Base-by-base conservation (phyloP, 2,329 filamentous ascomycete genomes). In the Colletotrichum musae region DNA sequence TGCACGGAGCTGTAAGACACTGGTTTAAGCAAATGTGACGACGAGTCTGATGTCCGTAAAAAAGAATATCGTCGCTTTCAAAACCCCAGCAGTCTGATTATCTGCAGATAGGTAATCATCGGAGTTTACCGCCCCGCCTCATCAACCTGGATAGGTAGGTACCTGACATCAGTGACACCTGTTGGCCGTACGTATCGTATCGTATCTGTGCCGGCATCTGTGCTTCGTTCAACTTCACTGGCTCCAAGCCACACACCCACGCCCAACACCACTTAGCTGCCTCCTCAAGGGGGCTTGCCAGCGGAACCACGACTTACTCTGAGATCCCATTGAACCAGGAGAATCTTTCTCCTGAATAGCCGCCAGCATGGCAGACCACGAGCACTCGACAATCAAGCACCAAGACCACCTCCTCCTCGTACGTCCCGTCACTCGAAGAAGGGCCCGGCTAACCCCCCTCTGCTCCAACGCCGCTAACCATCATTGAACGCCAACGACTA, bases 331-430 rank as follows among this genome's bases (percentile, higher is more conserved):
- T 63, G 56, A 53, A 45, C 18, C 41, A 16, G 41, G 32, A 13
- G 7, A 21, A 52, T 6, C 15, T 3, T 13, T 26, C 7, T 12
- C n/a, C 18, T 58, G 43, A 6, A 43, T 9, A 58, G 18, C 48
- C 24, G 52, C 66, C 74, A 81, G 70, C 50, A 91, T 91, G 89
- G 88, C 85, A 51, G 87, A 90, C 77, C 83, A 86, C 75, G 85
- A 87, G 75, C 88, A 88, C 64, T 89, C 89, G 58, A 91, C 90
- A 80, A 87, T 95, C 74, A 92, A 93, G 76, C 91, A 93, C 73
- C 90, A 91, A 75, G 89, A 90, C 72, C 93, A 95, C 77, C 87
- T 95, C 56, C 87, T 95, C 68, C 89, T 95, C 63, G 92, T 93
- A 85, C 74, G 7, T 61, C 50, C 48, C 47, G 32, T 47, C 39